A percentile compares a stretch with the other conserved stretches of the same genome.
Evolutionary conservation across 352 stramenopile species (phyloP).

Genomic region (Sclerospora graminicola): DNA sequence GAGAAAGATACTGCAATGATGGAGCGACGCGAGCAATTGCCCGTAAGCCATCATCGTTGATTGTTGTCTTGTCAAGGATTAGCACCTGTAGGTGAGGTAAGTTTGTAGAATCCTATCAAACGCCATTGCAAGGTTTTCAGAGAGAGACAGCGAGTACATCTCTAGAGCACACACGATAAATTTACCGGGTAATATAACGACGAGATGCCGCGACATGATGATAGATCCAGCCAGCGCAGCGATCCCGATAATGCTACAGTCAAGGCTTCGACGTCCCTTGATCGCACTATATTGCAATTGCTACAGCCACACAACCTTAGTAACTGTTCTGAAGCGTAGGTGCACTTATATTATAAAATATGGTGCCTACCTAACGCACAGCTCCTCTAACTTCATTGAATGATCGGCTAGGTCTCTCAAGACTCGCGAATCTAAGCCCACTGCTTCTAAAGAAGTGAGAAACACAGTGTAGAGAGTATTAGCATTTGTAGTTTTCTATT

Average conservation of each 20-base stretch:
- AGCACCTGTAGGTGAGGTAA: slow-evolving; percentile 39
- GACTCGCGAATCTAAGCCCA: slow-evolving; percentile 33
- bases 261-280: slow-evolving; percentile 26
- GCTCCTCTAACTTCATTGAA: slow-evolving; percentile 24
- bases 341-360: background rate
- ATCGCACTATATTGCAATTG: slow-evolving; percentile 18
- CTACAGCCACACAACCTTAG: slow-evolving; percentile 6
- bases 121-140: no score
- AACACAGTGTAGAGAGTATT: no score
- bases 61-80: slow-evolving; percentile 47
- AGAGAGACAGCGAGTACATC: background rate
- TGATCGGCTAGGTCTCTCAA: slow-evolving; percentile 25
- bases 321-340: background rate
- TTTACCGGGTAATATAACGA: slow-evolving; percentile 35
- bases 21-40: slow-evolving; percentile 23
- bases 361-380: slow-evolving; percentile 34
- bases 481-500: no score
- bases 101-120: slow-evolving; percentile 13
- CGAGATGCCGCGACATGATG: slow-evolving; percentile 21
- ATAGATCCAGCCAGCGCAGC: slow-evolving; percentile 41
- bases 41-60: slow-evolving; percentile 34
- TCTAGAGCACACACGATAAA: background rate
- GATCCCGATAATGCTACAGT: slow-evolving; percentile 18
- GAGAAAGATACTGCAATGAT: slow-evolving; percentile 47
- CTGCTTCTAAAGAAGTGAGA: slow-evolving; percentile 21